Base-by-base conservation (phyloP, 2,329 filamentous ascomycete species). In the Metarhizium guizhouense region DNA sequence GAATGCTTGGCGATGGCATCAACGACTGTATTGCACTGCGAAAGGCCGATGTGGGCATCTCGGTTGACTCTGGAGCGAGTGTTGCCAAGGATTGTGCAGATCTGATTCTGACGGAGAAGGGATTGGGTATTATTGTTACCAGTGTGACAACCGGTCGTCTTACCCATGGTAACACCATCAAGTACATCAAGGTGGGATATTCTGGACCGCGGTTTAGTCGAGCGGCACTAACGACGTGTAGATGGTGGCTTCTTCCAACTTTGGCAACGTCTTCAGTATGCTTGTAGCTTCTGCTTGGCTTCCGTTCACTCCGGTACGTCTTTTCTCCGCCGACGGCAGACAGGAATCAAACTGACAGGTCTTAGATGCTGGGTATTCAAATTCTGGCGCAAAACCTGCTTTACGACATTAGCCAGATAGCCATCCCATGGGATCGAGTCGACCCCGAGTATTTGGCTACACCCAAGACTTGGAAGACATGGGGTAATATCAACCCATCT, bases 221-320 rank as follows among this genome's bases (percentile, higher is more conserved):
- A 49, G 10, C 14, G 16, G 25, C 13, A 38, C 48, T 36, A 11
- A 51, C 48, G 8, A n/a, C 13, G 14, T 16, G 29, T 25, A 60
- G 63, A 67, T 67, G 65, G 65, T 66, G 10, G 57, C 64, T 8
- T 67, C 65, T 1, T 66, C 64, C 58, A 67, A 67, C 55, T 65
- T 67, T 53, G 65, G 65, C 36, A 67, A 67, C 43, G 65, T 67
- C 13, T 66, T 67, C 40, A 66, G 63, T 40, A 62, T 66, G 42
- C 55, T 67, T 6, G 58, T 62, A 0, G 64, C 64, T 2, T 65
- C 64, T 30, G 61, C 65, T 1, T 67, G 64, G 65, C 60, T 67
- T 1, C 65, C 63, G 2, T 67, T 62, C 49, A 62, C 62, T n/a
- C 61, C 60, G 30, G 54, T 56, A 57, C 2, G 54, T 50, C 18